Evolutionary conservation across 495 filamentous ascomycete species (phyloP).

Genomic region (Podospora bellae-mahoneyi): DNA sequence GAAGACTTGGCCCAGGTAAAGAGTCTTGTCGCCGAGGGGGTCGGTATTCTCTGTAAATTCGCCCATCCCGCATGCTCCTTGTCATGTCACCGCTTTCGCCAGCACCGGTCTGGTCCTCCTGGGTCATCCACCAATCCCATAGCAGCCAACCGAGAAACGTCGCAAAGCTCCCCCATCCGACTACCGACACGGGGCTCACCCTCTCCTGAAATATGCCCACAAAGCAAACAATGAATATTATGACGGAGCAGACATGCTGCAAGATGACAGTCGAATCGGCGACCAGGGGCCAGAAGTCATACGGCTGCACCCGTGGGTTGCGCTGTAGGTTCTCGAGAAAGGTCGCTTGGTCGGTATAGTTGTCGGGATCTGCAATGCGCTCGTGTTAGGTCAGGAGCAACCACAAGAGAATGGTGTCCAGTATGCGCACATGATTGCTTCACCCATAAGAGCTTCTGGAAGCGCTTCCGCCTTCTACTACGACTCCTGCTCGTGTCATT

Average conservation of each 20-base stretch:
- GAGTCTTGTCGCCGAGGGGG: constrained; percentile 28
- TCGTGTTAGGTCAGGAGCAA: background rate
- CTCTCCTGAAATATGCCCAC: constrained; percentile 82
- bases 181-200: constrained; percentile 80
- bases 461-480: constrained; percentile 62
- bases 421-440: constrained; percentile 76
- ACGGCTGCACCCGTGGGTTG: constrained; percentile 89
- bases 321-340: constrained; percentile 95
- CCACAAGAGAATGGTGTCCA: background rate
- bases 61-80: constrained; percentile 18
- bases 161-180: constrained; percentile 74
- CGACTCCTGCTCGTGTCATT: constrained; percentile 37
- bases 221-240: constrained; percentile 92
- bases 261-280: constrained; percentile 95
- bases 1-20: background rate
- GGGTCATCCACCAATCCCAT: constrained; percentile 84
- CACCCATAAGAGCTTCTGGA: constrained; percentile 97
- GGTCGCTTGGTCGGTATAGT: constrained; percentile 93
- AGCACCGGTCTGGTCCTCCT: constrained; percentile 43
- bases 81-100: constrained; percentile 34
- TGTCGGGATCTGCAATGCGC: constrained; percentile 73
- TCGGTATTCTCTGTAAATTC: constrained; percentile 20
- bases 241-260: constrained; percentile 91
- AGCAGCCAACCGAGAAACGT: constrained; percentile 86
- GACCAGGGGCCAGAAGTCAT: constrained; percentile 96